Conservation (phyloP, 2,329 filamentous ascomycete species). For the Paraconiothyrium brasiliense region DNA sequence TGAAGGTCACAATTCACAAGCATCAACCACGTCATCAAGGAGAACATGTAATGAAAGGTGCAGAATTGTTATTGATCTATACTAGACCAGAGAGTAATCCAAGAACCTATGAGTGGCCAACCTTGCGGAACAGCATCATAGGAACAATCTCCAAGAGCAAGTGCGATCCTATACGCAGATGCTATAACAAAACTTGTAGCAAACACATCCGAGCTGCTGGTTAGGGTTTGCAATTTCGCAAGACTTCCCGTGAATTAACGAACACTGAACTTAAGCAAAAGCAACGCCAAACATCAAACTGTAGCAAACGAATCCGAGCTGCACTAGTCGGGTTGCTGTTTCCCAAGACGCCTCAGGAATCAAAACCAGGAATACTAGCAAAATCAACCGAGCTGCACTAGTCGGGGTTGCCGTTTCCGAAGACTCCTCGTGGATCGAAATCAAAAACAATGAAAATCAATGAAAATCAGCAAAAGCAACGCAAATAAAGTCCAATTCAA, state of each 20-base stretch:
- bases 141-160: not conserved
- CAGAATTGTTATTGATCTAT: not conserved
- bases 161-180: not conserved
- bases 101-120: not conserved
- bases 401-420: not conserved
- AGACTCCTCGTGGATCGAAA: too few relatives aligned
- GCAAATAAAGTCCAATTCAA: not conserved
- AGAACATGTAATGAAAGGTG: not conserved
- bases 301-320: too few relatives aligned
- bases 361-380: too few relatives aligned
- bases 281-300: too few relatives aligned
- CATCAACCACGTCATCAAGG: not conserved
- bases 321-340: too few relatives aligned
- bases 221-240: not conserved
- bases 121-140: not conserved
- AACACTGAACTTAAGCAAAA: not conserved
- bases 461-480: not conserved
- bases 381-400: not conserved
- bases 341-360: too few relatives aligned
- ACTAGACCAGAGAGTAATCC: not conserved
- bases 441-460: too few relatives aligned
- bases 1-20: too few relatives aligned
- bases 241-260: not conserved
- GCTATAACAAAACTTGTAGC: not conserved
- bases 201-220: constrained; percentile 9